These are phyloP conservation scores for Hippophae gyantsensis DNA, from an alignment of 306 rosid genomes.

Conservation along the genomic window DNA sequence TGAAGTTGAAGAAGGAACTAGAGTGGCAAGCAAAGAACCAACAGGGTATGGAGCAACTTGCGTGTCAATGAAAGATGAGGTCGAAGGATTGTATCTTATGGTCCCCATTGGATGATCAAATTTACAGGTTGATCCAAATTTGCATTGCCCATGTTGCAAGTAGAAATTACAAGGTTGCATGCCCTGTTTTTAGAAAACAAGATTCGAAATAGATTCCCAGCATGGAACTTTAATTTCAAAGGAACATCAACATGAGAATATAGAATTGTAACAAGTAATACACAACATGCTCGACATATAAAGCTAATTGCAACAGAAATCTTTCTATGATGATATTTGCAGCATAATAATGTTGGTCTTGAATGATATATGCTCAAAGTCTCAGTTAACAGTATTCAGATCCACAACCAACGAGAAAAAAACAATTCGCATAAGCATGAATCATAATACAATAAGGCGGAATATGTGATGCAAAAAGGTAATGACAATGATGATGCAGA, in stretches of 20 bases:
- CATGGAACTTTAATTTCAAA: neutral
- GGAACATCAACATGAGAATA: neutral
- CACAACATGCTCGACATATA: neutral
- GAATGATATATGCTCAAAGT: too few relatives aligned
- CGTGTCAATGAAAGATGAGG: slow-evolving; percentile 56
- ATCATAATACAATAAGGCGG: too few relatives aligned
- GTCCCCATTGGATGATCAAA: slow-evolving; percentile 75
- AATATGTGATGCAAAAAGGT: too few relatives aligned
- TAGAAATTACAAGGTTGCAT: slow-evolving; percentile 35
- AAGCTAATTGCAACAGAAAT: neutral
- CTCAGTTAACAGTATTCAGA: too few relatives aligned
- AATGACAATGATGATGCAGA: too few relatives aligned
- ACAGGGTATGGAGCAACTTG: slow-evolving; percentile 72
- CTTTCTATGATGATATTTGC: neutral
- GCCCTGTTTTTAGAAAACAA: slow-evolving; percentile 27
- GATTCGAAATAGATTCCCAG: slow-evolving; percentile 1
- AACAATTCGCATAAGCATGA: too few relatives aligned
- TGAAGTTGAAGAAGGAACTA: slow-evolving; percentile 52
- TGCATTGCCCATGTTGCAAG: slow-evolving; percentile 63
- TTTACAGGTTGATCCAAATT: slow-evolving; percentile 75
- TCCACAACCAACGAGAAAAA: too few relatives aligned
- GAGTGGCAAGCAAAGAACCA: slow-evolving; percentile 59
- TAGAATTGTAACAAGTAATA: neutral
- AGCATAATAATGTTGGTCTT: too few relatives aligned
- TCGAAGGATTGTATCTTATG: slow-evolving; percentile 51